Conservation (phyloP, 2,329 filamentous ascomycete genomes). For the Graphilbum ipis-grandicollis region DNA sequence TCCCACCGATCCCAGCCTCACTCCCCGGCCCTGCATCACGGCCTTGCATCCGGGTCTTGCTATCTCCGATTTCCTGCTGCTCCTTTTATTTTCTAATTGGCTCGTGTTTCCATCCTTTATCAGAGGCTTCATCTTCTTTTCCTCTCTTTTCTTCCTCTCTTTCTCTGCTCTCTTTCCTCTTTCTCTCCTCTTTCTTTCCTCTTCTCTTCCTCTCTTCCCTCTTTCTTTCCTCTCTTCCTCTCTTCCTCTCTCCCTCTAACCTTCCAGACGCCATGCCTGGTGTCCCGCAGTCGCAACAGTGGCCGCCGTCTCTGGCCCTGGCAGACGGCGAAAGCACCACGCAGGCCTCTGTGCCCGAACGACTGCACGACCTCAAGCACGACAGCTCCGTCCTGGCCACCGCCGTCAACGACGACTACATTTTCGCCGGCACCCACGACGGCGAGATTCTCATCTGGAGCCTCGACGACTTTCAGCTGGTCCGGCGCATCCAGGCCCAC, state of each 20-base stretch:
- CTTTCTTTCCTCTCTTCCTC: background rate
- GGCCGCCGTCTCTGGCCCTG: constrained; percentile 7
- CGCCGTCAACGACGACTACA: constrained; percentile 59
- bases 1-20: too few species aligned
- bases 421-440: constrained; percentile 85
- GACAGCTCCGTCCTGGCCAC: constrained; percentile 68
- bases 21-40: too few species aligned
- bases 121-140: background rate
- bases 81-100: too few species aligned
- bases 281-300: constrained; percentile 7
- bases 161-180: background rate
- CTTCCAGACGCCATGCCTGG: constrained; percentile 7
- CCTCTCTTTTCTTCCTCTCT: too few species aligned
- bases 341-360: constrained; percentile 29
- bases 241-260: background rate
- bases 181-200: background rate
- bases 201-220: background rate
- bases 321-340: constrained; percentile 6
- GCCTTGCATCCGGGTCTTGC: too few species aligned
- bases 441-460: constrained; percentile 90
- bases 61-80: too few species aligned
- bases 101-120: too few species aligned
- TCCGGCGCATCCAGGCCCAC: constrained; percentile 69
- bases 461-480: constrained; percentile 69
- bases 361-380: constrained; percentile 60